Base-by-base conservation (phyloP, 78 protist species). In the slime mould (Dictyostelium discoideum) region DNA sequence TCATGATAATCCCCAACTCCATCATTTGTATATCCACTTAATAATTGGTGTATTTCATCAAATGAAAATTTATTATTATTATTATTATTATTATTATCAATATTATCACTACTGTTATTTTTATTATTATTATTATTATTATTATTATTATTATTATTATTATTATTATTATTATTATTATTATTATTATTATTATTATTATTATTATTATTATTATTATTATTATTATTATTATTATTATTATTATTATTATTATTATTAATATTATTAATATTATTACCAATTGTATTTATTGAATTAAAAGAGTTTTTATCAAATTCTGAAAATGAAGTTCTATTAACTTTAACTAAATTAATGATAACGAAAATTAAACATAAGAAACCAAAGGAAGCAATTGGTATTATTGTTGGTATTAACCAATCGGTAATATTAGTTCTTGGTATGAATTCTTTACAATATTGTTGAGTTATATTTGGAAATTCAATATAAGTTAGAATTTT, bases 401-500 rank as follows among this genome's bases (percentile, higher is more conserved):
- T 6, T 18, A 84, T 39, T 39, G 87, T 37, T 60, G 87, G 87
- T 3, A 84, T 22, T 84, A 84, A 37, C 87, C 87, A 84, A 42
- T 84, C 37, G 20, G 78, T 60, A 5, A 63, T 26, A 7, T 39
- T 46, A 3, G 65, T 20, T 20, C 69, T 18, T 8, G 87, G 87
- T 63, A 60, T 32, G 2, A 50, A 16, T 63, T 84, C 87, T 37
- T 60, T 63, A 84, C 87, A 84, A 9, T 14, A 18, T 16, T 20
- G 77, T 18, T 22, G 60, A 22, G 46, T 60, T 2, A 32, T 22
- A 22, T n/a, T 24, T 10, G 46, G 77, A 10, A 29, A 24, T 26
- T 82, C 39, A 6, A 37, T 29, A 22, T 63, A 22, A 0, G 37
- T 63, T 37, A 84, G 10, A 22, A 84, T 84, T 84, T n/a, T 20